Evolutionary conservation across 2,329 filamentous ascomycete genomes (phyloP).

Genomic region (Trichoderma polysporum): DNA sequence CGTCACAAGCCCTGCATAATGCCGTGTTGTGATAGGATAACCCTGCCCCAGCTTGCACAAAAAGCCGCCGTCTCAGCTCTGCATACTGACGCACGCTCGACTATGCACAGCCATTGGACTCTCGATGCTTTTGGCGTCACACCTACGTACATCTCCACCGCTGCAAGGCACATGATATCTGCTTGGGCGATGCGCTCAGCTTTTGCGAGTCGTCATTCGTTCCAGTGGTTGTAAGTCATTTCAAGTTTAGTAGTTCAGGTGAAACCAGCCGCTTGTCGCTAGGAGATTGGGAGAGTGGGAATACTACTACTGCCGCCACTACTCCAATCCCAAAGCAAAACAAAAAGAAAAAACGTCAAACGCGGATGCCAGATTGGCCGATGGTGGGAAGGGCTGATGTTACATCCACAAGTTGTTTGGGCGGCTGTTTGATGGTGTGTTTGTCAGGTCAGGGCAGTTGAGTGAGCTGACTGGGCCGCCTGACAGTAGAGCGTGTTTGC

Average conservation of each 20-base stretch:
- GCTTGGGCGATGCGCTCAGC: conserved; percentile 17
- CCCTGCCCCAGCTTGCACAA: conserved; percentile 29
- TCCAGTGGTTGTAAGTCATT: conserved; percentile 14
- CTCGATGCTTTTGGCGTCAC: conserved; percentile 12
- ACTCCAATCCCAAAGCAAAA: not conserved
- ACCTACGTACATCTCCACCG: conserved; percentile 20
- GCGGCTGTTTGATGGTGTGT: conserved; percentile 17
- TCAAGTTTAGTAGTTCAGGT: not conserved
- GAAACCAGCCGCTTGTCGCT: conserved; percentile 11
- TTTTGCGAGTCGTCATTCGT: not conserved
- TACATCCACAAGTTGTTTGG: conserved; percentile 9
- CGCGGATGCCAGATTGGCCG: conserved; percentile 2
- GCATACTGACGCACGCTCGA: conserved; percentile 20
- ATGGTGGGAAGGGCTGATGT: not conserved
- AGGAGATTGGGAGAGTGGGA: conserved; percentile 4
- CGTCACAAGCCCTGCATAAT: conserved; percentile 40
- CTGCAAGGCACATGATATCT: conserved; percentile 26
- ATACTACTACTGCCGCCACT: not conserved
- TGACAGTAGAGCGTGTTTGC: not conserved
- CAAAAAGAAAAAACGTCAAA: not conserved
- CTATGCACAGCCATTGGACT: conserved; percentile 23
- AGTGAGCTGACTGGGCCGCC: not conserved
- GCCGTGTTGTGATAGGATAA: conserved; percentile 34
- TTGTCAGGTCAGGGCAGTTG: conserved; percentile 10
- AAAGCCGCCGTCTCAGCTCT: conserved; percentile 22